phyloP scores from a whole-genome alignment of 179 eudicot species.

The Beta macrorhiza region DNA sequence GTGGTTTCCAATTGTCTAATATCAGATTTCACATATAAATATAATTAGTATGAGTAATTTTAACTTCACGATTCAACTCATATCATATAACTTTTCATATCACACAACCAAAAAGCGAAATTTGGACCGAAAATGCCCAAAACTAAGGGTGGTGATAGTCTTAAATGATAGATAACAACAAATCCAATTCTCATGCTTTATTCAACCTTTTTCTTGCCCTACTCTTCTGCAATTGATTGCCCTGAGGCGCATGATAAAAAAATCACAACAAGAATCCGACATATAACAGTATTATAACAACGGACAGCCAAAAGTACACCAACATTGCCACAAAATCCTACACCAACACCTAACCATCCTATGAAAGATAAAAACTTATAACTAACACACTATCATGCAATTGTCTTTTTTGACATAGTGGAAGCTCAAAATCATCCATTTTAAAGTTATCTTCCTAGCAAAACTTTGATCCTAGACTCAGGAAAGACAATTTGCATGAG shows the following conservation, averaged over 20 bases:
- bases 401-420: not conserved
- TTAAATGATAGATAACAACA: not conserved
- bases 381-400: too few relatives aligned
- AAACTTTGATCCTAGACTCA: not conserved
- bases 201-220: not conserved
- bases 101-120: too few relatives aligned
- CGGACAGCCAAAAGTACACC: not conserved
- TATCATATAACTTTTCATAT: too few relatives aligned
- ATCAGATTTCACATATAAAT: too few relatives aligned
- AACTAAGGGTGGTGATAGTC: not conserved
- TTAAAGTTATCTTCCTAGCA: not conserved
- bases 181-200: not conserved
- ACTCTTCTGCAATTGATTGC: not conserved
- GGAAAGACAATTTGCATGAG: not conserved
- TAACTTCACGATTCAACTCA: too few relatives aligned
- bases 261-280: not conserved
- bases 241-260: not conserved
- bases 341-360: not conserved
- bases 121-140: too few relatives aligned
- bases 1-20: too few relatives aligned
- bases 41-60: too few relatives aligned
- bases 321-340: not conserved
- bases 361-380: too few relatives aligned
- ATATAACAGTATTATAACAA: too few relatives aligned
- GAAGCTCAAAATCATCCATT: not conserved